Evolutionary conservation across 305 asterid species (phyloP), one percentile per base, ranked within the genome.

Genomic region (Fraxinus nigra): DNA sequence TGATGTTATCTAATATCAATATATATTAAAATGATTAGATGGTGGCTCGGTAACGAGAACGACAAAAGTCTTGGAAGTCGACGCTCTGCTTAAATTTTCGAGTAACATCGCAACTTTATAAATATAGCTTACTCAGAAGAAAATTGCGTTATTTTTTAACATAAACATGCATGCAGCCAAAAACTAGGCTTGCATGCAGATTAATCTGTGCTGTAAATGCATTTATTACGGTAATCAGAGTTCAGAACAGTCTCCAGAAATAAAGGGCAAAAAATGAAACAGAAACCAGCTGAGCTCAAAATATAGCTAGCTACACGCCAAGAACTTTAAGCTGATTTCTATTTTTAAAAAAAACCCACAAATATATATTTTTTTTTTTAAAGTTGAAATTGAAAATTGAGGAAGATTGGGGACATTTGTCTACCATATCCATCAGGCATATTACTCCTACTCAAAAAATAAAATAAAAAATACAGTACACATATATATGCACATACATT

Each of bases 251-350:
- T 10, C 2, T 10, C 4, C 51, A 43, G 46, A 38, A 38, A 9
- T 38, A 38, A 9, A 38, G 13, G 46, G 3, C 0, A 8, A 38
- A 43, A 43, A 43, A 11, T 46, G 54, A 43, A 46, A 77, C 87
- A 82, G 84, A 84, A 82, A 84, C 87, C 87, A 84, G 81, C 86
- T 79, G 89, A 86, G 83, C 81, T 78, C 77, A 51, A 59, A 33
- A 59, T 16, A 70, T 28, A 28, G 26, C 32, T 40, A 82, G 79
- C 63, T 72, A 77, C 43, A 81, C 46, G 65, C 56, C 35, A 18
- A 67, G 48, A 81, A 85, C 85, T 78, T 65, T 86, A 79, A 82
- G 82, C 80, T 78, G 83, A 77, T 78, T 79, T 48, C 56, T 43
- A 7, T 37, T 7, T 24, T 24, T 24, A 24, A 1, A 40, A 38